These are phyloP conservation scores for Malus hybrid DNA, from an alignment of 331 rosid species.

Conservation along the genomic window DNA sequence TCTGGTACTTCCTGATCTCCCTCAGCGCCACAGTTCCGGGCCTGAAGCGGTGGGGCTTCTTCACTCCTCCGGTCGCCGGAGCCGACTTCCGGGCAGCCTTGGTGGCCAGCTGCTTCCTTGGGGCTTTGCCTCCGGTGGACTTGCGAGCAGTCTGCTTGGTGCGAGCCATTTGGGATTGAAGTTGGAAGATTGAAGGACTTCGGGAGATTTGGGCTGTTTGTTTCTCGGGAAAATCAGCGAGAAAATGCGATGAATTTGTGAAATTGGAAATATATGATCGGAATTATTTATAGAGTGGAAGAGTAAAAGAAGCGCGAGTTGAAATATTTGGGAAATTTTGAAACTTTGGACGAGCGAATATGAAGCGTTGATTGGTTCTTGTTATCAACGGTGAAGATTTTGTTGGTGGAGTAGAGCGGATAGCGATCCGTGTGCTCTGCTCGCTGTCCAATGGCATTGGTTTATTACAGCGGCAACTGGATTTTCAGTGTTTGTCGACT, in stretches of 20 bases:
- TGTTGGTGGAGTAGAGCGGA: not conserved
- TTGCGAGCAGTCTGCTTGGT: conserved; percentile 58
- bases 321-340: not conserved
- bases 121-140: conserved; percentile 61
- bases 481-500: not conserved
- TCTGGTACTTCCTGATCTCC: conserved; percentile 56
- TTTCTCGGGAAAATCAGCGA: not conserved
- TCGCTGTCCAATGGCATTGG: not conserved
- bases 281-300: not conserved
- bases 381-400: not conserved
- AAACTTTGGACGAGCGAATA: not conserved
- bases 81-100: conserved; percentile 59
- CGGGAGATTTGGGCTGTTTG: not conserved
- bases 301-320: not conserved
- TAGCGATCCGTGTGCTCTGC: not conserved
- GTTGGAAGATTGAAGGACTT: not conserved
- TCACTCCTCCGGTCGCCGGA: conserved; percentile 65
- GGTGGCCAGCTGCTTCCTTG: conserved; percentile 57
- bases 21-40: conserved; percentile 58
- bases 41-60: conserved; percentile 56
- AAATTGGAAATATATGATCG: not conserved
- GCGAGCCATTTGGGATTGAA: conserved; percentile 32
- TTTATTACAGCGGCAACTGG: not conserved
- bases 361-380: not conserved
- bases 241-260: not conserved